Evolutionary conservation across 2,329 filamentous ascomycete genomes (phyloP).

Genomic region (Monilinia aucupariae): DNA sequence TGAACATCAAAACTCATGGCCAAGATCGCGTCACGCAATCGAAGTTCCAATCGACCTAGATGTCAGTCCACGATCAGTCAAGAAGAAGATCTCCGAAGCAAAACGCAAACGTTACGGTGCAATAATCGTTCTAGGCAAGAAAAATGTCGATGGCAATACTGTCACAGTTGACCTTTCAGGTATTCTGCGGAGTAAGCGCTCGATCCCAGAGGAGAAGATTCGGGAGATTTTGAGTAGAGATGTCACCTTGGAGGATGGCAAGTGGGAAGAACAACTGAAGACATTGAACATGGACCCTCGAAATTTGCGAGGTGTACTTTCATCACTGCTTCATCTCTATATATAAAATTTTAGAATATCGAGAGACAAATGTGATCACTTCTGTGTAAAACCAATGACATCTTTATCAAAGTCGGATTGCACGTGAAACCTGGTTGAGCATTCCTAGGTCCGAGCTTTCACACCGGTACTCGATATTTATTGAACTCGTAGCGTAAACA

Average conservation of each 20-base stretch:
- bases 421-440: too few relatives aligned
- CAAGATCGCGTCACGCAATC: conserved; percentile 18
- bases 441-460: not conserved
- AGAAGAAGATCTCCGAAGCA: conserved; percentile 68
- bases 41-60: conserved; percentile 64
- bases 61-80: conserved; percentile 53
- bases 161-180: conserved; percentile 46
- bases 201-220: not conserved
- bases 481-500: not conserved
- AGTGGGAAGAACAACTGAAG: conserved; percentile 9
- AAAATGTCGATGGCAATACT: conserved; percentile 54
- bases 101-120: conserved; percentile 65
- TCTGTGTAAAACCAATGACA: not conserved
- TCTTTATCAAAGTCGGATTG: too few relatives aligned
- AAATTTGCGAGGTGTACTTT: not conserved
- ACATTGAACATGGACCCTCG: not conserved
- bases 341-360: conserved; percentile 7
- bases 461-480: too few relatives aligned
- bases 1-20: conserved; percentile 21
- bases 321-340: conserved; percentile 7
- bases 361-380: not conserved
- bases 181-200: conserved; percentile 25
- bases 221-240: not conserved
- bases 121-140: conserved; percentile 66
- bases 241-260: not conserved